Evolutionary conservation across 2,329 filamentous ascomycete species (phyloP).

Genomic region (Penicillium olsonii): DNA sequence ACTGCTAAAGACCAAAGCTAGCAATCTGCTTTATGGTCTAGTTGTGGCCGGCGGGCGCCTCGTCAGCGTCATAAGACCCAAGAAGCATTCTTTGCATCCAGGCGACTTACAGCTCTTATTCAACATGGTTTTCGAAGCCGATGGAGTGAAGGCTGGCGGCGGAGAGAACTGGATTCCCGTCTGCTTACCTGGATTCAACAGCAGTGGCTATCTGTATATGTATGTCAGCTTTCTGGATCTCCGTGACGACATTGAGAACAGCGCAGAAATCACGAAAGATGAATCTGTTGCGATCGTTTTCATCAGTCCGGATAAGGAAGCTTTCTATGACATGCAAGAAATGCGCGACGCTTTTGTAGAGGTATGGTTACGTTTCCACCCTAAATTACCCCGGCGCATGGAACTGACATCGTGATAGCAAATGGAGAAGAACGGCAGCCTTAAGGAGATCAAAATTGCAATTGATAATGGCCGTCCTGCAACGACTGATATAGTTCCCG

Average conservation of each 20-base stretch:
- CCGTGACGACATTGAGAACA: slow-evolving; percentile 49
- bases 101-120: slow-evolving; percentile 96
- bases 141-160: slow-evolving; percentile 84
- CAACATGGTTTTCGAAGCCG: slow-evolving; percentile 98
- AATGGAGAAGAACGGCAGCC: slow-evolving; percentile 72
- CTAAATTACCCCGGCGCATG: slow-evolving; percentile 25
- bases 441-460: slow-evolving; percentile 72
- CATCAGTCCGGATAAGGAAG: slow-evolving; percentile 89
- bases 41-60: slow-evolving; percentile 90
- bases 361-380: slow-evolving; percentile 36
- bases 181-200: slow-evolving; percentile 96
- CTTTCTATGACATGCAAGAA: slow-evolving; percentile 84
- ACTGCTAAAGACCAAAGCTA: slow-evolving; percentile 74
- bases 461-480: slow-evolving; percentile 70
- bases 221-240: slow-evolving; percentile 92
- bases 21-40: slow-evolving; percentile 84
- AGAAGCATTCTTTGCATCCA: slow-evolving; percentile 92
- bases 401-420: slow-evolving; percentile 49
- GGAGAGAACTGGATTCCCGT: slow-evolving; percentile 98
- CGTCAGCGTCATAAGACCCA: slow-evolving; percentile 91
- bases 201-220: slow-evolving; percentile 95
- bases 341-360: slow-evolving; percentile 64
- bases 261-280: slow-evolving; percentile 52
- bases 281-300: slow-evolving; percentile 86
- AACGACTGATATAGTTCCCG: slow-evolving; percentile 75